Evolutionary conservation across 257 asterid species (phyloP), one percentile per base, ranked within the genome.

Genomic region (Nicotiana noctiflora): DNA sequence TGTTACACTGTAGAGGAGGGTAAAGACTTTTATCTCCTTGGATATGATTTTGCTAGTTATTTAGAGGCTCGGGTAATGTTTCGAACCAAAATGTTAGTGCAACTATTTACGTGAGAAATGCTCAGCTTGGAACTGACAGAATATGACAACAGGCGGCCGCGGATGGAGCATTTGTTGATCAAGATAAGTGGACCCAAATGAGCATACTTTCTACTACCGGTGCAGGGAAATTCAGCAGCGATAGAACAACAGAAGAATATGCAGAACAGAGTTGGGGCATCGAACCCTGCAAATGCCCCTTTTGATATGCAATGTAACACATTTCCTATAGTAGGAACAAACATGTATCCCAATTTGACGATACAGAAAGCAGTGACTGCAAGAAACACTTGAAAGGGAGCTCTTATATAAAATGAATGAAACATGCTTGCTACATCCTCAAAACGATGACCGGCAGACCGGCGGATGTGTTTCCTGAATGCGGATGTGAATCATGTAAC

Each of bases 201-300:
- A 88, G 91, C 84, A 88, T 88, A 37, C 87, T 86, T 2, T 77
- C 90, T 75, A 84, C 90, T 4, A 84, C 90, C 13, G 89, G 88
- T 65, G 82, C 91, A 37, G 90, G 87, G 74, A 88, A 83, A 83
- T 88, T 88, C 84, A 88, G 91, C 88, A 88, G 90, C 13, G 91
- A 88, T 67, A 81, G 87, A 83, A 88, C 89, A 5, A 86, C 86
- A 4, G 88, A 86, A 80, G 90, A 88, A 78, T 88, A 88, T 77
- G 89, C 90, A 9, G 63, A 86, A 56, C 83, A 86, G 23, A 80
- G 90, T 67, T 88, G 91, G 91, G 88, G 87, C 61, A 86, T 88
- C 25, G 79, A 88, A 61, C 90, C 91, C 8, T 86, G 91, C 70
- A 86, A 86, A 80, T 88, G 91, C 81, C 91, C 91, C 57, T 86